Evolutionary conservation across 2,329 filamentous ascomycete species (phyloP), one percentile per base, ranked within the genome.

Genomic region (Epichloe hybrida): DNA sequence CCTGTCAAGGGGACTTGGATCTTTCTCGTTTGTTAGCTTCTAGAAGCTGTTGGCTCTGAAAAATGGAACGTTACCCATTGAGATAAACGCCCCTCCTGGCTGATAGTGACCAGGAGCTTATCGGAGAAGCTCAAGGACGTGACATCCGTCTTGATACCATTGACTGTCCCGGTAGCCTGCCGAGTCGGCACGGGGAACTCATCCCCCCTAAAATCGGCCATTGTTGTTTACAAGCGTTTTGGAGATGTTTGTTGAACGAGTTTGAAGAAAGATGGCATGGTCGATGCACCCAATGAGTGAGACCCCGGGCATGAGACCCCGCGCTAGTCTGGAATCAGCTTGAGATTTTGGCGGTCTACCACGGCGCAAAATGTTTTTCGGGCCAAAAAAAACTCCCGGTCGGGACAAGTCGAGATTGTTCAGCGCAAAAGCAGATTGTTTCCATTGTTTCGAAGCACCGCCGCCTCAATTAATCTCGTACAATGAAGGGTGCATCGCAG

Each of bases 61-160:
- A 11, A 34, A 23, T 41, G 45, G 4, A 15, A 31, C 64, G 71
- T 50, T 73, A 96, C 89, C 93, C 93, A 98, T 74, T 97, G 93
- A 20, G 87, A 86, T 45, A 97, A 70, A 53, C 84, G 79, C 6
- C 90, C 91, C 54, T 84, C 79, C 69, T 97, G 93, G 0, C 86
- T 87, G 53, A 97, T 77, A 1, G 89, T 96, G 55, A 98, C 72
- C 59, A 98, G 70, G 59, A 98, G 88, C 68, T 88, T 95, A 75
- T 97, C 93, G 8, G 83, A 76, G 68, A 97, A 97, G 59, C 75
- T 80, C 50, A 89, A 73, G 11, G 76, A 76, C 39, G 80, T 82
- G 36, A 87, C 83, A 56, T 88, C 81, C 1, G 93, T 97, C 37
- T 75, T 66, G 21, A 83, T 66, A 34, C 80, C 81, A 55, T 83